These are phyloP conservation scores for Pseudocercospora pini-densiflorae DNA, from an alignment of 2,329 filamentous ascomycete genomes.

Conservation along the genomic window DNA sequence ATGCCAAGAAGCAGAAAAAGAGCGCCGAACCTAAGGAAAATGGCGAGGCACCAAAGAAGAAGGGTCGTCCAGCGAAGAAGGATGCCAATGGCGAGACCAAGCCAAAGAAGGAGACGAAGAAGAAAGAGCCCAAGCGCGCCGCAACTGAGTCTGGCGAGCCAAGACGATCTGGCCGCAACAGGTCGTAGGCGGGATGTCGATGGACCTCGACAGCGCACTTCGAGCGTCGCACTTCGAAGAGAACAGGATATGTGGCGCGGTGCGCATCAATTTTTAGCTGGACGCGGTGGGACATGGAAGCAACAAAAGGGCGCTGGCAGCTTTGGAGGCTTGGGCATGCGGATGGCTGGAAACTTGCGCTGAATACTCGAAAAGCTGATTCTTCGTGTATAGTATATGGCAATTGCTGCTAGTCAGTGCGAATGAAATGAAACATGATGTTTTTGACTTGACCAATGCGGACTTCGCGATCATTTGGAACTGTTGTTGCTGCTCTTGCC, in stretches of 20 bases:
- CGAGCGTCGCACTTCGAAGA: neutral
- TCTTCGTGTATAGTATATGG: conserved; percentile 13
- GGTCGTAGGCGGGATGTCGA: conserved; percentile 17
- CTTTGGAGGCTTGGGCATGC: neutral
- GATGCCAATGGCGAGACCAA: conserved; percentile 36
- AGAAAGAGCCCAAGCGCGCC: conserved; percentile 54
- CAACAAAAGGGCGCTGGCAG: conserved; percentile 7
- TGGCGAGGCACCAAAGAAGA: conserved; percentile 45
- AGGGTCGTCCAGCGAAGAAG: conserved; percentile 49
- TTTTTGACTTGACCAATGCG: neutral
- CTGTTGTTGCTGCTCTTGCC: too few relatives aligned
- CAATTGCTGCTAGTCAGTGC: conserved; percentile 8
- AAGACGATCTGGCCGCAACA: conserved; percentile 51
- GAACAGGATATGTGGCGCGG: neutral
- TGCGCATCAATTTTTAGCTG: conserved; percentile 1
- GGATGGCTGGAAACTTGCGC: neutral
- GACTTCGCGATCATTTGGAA: neutral
- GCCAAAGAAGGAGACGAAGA: conserved; percentile 46
- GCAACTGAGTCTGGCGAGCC: conserved; percentile 55
- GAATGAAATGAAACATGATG: conserved; percentile 7
- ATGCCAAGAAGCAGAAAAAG: conserved; percentile 36
- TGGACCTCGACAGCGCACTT: conserved; percentile 1
- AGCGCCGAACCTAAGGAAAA: conserved; percentile 41
- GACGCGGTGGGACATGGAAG: conserved; percentile 1
- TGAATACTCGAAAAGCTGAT: conserved; percentile 15